These are phyloP conservation scores for Penicillium palitans DNA, from an alignment of 2,329 filamentous ascomycete species.

Conservation along the genomic window DNA sequence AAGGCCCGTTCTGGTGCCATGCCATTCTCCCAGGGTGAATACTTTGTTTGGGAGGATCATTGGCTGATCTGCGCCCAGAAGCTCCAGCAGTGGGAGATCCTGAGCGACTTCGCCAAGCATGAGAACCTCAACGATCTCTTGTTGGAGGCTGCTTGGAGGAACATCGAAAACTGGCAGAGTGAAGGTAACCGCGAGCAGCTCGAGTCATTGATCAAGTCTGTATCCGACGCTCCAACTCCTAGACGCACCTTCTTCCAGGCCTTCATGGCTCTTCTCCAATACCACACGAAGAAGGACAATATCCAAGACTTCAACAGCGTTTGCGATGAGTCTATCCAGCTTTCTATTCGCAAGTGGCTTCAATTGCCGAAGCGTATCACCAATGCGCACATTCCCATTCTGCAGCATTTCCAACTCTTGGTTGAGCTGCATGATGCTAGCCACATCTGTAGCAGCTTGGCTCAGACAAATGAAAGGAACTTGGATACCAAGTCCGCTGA, in stretches of 20 bases:
- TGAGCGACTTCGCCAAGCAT: constrained; percentile 97
- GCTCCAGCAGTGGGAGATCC: constrained; percentile 96
- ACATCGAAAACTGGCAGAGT: constrained; percentile 91
- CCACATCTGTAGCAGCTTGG: constrained; percentile 89
- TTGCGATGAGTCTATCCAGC: constrained; percentile 94
- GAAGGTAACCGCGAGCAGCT: constrained; percentile 83
- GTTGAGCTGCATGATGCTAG: constrained; percentile 97
- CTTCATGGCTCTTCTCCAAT: constrained; percentile 94
- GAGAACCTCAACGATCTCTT: constrained; percentile 98
- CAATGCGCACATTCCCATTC: constrained; percentile 87
- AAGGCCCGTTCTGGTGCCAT: constrained; percentile 95
- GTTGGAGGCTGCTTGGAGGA: constrained; percentile 92
- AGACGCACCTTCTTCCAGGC: constrained; percentile 95
- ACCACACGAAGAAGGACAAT: constrained; percentile 84
- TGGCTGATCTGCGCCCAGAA: constrained; percentile 98
- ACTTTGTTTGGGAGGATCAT: constrained; percentile 99
- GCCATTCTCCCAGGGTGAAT: constrained; percentile 93
- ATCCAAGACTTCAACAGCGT: constrained; percentile 80
- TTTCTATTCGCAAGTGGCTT: constrained; percentile 98
- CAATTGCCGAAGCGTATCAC: constrained; percentile 93
- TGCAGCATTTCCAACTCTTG: constrained; percentile 97
- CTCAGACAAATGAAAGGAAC: constrained; percentile 78
- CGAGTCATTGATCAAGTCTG: constrained; percentile 90
- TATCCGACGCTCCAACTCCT: constrained; percentile 95
- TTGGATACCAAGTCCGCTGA: constrained; percentile 94